phyloP scores from a whole-genome alignment of 2,329 filamentous ascomycete species.

The Hirsutella minnesotensis region DNA sequence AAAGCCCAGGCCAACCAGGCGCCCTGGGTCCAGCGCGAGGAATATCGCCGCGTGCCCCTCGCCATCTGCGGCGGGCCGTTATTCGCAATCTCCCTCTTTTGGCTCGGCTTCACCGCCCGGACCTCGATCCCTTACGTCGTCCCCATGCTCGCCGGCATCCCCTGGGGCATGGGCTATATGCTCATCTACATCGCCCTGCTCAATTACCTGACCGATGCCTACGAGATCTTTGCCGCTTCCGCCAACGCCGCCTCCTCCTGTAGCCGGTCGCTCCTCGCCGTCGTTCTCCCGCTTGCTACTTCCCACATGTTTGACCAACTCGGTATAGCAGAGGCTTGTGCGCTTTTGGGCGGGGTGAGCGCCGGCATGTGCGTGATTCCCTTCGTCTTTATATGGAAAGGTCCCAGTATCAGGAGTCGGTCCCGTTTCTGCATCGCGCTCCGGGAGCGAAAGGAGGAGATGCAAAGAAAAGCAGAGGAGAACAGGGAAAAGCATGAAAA shows the following conservation, averaged over 20 bases:
- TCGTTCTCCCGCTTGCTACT: slow-evolving; percentile 49
- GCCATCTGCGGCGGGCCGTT: slow-evolving; percentile 60
- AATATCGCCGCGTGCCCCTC: slow-evolving; percentile 59
- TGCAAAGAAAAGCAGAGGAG: no score
- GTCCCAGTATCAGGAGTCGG: slow-evolving; percentile 39
- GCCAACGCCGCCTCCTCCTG: slow-evolving; percentile 77
- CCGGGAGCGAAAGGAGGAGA: slow-evolving; percentile 32
- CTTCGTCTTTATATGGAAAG: slow-evolving; percentile 43
- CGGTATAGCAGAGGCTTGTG: slow-evolving; percentile 37
- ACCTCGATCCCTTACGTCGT: slow-evolving; percentile 36
- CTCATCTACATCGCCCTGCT: slow-evolving; percentile 53
- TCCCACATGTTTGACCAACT: slow-evolving; percentile 35
- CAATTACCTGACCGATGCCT: slow-evolving; percentile 57
- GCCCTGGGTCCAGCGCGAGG: slow-evolving; percentile 48
- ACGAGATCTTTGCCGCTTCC: slow-evolving; percentile 54
- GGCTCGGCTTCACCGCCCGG: slow-evolving; percentile 48
- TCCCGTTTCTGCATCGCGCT: slow-evolving; percentile 51
- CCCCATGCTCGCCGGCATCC: slow-evolving; percentile 47
- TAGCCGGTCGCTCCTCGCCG: slow-evolving; percentile 88
- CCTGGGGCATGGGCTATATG: slow-evolving; percentile 50
- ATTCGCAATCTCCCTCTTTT: slow-evolving; percentile 43
- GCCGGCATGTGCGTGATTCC: slow-evolving; percentile 38
- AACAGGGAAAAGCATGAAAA: no score
- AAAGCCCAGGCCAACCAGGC: slow-evolving; percentile 35
- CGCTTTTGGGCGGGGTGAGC: slow-evolving; percentile 38